Evolutionary conservation across 352 stramenopile species (phyloP), one percentile per base, ranked within the genome.

Genomic region (Phytophthora constricta): DNA sequence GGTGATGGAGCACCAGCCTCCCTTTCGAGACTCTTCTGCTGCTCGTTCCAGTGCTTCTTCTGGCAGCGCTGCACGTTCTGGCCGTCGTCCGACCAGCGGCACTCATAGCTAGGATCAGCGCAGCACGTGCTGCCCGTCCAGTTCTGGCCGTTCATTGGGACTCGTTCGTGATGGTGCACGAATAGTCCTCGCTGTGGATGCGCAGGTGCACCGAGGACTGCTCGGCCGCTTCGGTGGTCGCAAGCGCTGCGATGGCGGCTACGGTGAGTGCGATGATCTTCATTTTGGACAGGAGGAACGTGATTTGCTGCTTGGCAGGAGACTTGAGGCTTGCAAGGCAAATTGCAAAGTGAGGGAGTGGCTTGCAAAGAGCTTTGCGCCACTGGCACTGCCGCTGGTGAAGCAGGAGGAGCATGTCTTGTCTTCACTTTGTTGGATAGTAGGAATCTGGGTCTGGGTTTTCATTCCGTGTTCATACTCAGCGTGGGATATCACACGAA

Each of bases 121-220:
- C 72, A 80, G 68, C 72, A 80, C 0, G 59, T 75, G 57, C 68
- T 80, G 2, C 52, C 56, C 7, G 63, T 68, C 72, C 72, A 80
- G 72, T 77, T 75, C 50, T 79, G 61, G 2, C 70, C 70, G 14
- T 79, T 49, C 70, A 79, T 34, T 79, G 70, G 2, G 70, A 79
- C 55, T 79, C 62, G 31, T 70, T 74, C 0, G 47, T 64, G 57
- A 79, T 76, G 26, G 70, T 79, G 53, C 70, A 79, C 10, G 48
- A 43, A 17, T 39, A 39, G 2, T 45, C 46, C 39, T 68, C 51
- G 45, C 41, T 50, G 45, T 70, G 62, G 45, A 68, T 53, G 17
- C 52, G 61, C 13, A 62, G 61, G 61, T 68, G 61, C 33, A 62
- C 26, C 23, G 45, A 58, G 2, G 61, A 50, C 5, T 62, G 33